Base-by-base conservation (phyloP, 306 rosid species). In the Quercus agrifolia region DNA sequence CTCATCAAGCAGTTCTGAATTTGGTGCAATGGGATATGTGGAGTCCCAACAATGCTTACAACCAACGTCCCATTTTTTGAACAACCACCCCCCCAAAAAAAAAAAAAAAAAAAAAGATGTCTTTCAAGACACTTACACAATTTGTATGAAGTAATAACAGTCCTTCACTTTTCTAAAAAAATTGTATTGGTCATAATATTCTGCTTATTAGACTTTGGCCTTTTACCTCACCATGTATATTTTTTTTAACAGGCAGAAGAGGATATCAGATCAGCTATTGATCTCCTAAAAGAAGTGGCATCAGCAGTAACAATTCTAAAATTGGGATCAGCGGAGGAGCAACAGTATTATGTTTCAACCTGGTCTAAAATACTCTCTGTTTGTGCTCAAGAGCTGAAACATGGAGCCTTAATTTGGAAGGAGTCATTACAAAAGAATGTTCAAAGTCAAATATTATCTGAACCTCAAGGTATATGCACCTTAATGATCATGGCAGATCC, bases 371-470 rank as follows among this genome's bases (percentile, higher is more conserved):
- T 94, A 51, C 86, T 85, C 56, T 77, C 76, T 38, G 78, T 75
- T 73, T 94, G 99, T 82, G 83, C 86, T 77, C 86, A 91, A 86
- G 97, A 94, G 81, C 86, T 94, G 80, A 91, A 84, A 84, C 92
- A 94, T 0, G 97, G 99, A 71, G 88, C 90, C 83, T 71, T 70
- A 77, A 87, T 92, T 81, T 92, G 99, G 99, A 92, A 70, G 87
- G 87, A 94, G 74, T 85, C 91, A 5, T 63, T 83, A 3, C 87
- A 84, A 71, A 85, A 83, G 67, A 88, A 89, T 68, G 84, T 87
- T 52, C 90, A 73, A 20, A 78, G 61, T 86, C 87, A 81, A 75
- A 82, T 94, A 23, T 78, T 92, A 84, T 88, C 90, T 35, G 84
- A 82, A 81, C 84, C 80, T 54, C 84, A 83, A 92, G 99, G 99